These are phyloP conservation scores for Mortierella alpina DNA, from an alignment of 192 early-diverging fungal genomes.

Conservation along the genomic window DNA sequence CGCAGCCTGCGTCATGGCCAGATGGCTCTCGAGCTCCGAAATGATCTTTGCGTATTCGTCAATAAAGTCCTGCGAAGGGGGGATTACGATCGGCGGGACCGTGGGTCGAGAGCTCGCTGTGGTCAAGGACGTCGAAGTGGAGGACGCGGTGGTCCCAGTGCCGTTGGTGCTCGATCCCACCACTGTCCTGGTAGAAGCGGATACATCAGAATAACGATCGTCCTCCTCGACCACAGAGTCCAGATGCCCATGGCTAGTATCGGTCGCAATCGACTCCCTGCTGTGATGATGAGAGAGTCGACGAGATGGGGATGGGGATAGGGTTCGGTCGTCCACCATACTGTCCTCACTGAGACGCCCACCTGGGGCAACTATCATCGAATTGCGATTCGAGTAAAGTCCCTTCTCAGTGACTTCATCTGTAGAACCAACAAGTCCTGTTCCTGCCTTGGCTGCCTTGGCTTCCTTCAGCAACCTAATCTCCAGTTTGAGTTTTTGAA, in stretches of 20 bases:
- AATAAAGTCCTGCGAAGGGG: conserved; percentile 54
- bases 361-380: conserved; percentile 14
- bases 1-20: conserved; percentile 66
- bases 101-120: conserved; percentile 27
- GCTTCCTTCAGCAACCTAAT: conserved; percentile 56
- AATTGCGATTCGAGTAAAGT: conserved; percentile 28
- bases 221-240: conserved; percentile 42
- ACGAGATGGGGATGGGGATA: conserved; percentile 36
- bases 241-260: conserved; percentile 33
- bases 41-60: conserved; percentile 78
- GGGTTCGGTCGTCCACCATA: conserved; percentile 6
- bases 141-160: conserved; percentile 19
- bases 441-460: conserved; percentile 4
- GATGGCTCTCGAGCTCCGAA: conserved; percentile 68
- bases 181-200: conserved; percentile 20
- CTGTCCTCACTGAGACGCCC: conserved; percentile 6
- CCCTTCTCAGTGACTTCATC: not conserved
- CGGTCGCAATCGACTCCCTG: conserved; percentile 36
- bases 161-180: not conserved
- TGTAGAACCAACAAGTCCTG: not conserved
- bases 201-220: conserved; percentile 31
- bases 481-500: conserved; percentile 71
- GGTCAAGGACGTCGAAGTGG: conserved; percentile 21
- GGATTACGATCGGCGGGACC: conserved; percentile 12
- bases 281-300: conserved; percentile 35